Evolutionary conservation across 129 eudicot species (phyloP), one percentile per base, ranked within the genome.

Genomic region (Tanacetum coccineum): DNA sequence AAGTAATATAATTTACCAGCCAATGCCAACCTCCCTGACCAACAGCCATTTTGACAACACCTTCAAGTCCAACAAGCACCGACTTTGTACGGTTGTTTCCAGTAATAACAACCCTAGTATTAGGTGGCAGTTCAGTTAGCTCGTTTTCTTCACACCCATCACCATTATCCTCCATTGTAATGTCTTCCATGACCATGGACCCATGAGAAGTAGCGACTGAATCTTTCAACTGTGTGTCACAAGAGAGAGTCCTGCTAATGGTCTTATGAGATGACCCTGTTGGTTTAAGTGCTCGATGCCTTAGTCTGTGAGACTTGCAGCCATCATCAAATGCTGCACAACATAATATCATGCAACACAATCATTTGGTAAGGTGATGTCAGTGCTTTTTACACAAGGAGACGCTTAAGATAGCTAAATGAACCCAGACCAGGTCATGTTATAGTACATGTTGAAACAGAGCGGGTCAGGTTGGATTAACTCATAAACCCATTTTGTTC

Each of bases 21-120:
- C 95, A 87, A 62, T 87, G 95, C 95, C 95, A 87, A 0, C 95
- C 95, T 26, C 95, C 95, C 49, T 84, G 95, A 13, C 95, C 95
- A 68, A 87, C 85, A 78, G 95, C 85, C 70, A 83, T 87, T 74
- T 83, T 87, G 13, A 87, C 95, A 13, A 87, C 95, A 19, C 95
- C 95, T 39, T 81, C 85, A 45, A 84, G 79, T 2, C 95, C 95
- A 59, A 65, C 58, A 32, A 52, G 64, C 56, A 55, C 78, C 3
- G 65, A 73, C 25, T 65, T 62, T 32, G 75, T 87, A 26, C 95
- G 79, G 67, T 87, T 87, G 30, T 87, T 87, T 7, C 95, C 95
- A 9, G 95, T 87, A 59, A 87, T 85, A 28, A 87, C 83, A 18
- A 87, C 95, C 66, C 81, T 87, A 3, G 95, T 87, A 51, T 81